These are phyloP conservation scores for Eucalyptus curtisii DNA, from an alignment of 345 rosid species.

Conservation along the genomic window DNA sequence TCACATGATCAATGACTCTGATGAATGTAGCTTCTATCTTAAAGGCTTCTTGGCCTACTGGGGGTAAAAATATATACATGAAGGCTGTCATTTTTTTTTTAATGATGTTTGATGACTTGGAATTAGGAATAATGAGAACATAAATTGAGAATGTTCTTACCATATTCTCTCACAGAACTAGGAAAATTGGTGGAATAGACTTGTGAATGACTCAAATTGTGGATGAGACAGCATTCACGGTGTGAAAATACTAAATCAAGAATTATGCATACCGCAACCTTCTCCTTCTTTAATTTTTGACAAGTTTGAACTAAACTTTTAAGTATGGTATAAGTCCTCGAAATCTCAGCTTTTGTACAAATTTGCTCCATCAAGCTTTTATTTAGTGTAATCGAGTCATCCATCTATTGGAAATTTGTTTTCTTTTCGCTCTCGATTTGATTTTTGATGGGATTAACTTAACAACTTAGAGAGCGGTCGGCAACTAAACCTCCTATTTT, in stretches of 20 bases:
- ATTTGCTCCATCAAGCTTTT: background rate
- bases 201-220: background rate
- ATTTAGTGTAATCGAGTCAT: background rate
- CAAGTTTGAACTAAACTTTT: background rate
- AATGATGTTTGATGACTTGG: background rate
- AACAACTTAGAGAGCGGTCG: background rate
- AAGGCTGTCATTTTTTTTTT: background rate
- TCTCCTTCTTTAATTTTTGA: background rate
- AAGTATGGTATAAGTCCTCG: background rate
- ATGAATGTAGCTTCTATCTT: background rate
- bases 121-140: background rate
- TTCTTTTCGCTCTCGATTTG: too few relatives aligned
- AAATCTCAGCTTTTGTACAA: background rate
- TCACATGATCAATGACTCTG: accelerated
- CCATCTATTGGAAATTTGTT: background rate
- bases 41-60: accelerated
- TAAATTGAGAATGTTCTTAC: background rate
- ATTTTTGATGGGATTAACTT: background rate
- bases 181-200: too few relatives aligned
- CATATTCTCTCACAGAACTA: background rate
- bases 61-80: background rate
- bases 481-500: background rate
- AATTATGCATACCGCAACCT: accelerated
- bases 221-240: background rate
- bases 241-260: background rate